These are phyloP conservation scores for Cladophialophora chaetospira DNA, from an alignment of 2,329 filamentous ascomycete species.

Conservation along the genomic window DNA sequence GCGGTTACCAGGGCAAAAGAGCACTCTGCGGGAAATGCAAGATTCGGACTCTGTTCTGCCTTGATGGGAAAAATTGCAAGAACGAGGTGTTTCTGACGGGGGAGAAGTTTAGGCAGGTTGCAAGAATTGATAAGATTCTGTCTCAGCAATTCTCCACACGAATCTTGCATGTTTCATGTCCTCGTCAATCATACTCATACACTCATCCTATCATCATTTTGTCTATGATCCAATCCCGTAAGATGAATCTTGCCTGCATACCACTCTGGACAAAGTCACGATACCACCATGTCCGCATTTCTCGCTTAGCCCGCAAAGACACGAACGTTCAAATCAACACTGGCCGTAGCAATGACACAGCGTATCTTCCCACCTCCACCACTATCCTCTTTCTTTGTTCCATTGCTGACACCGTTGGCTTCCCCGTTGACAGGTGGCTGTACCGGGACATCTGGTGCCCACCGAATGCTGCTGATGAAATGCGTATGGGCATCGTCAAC, in stretches of 20 bases:
- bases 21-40: no score
- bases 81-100: no score
- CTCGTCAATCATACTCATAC: slow-evolving; percentile 30
- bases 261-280: slow-evolving; percentile 4
- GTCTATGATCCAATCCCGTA: slow-evolving; percentile 20
- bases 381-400: slow-evolving; percentile 53
- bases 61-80: no score
- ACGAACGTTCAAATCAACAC: slow-evolving; percentile 77
- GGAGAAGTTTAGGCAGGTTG: no score
- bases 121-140: no score
- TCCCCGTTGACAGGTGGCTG: slow-evolving; percentile 27
- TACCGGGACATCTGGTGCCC: slow-evolving; percentile 70
- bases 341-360: slow-evolving; percentile 84
- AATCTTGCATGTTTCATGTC: slow-evolving; percentile 12
- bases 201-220: slow-evolving; percentile 18
- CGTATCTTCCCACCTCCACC: slow-evolving; percentile 66
- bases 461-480: slow-evolving; percentile 83
- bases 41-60: no score
- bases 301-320: slow-evolving; percentile 63
- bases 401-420: slow-evolving; percentile 39
- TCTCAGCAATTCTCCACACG: neutral
- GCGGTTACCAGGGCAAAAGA: neutral
- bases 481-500: slow-evolving; percentile 76
- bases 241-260: neutral
- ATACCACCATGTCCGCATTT: neutral